These are phyloP conservation scores for Coprinopsis sp. DNA, from an alignment of 768 basidiomycete species.

Conservation along the genomic window DNA sequence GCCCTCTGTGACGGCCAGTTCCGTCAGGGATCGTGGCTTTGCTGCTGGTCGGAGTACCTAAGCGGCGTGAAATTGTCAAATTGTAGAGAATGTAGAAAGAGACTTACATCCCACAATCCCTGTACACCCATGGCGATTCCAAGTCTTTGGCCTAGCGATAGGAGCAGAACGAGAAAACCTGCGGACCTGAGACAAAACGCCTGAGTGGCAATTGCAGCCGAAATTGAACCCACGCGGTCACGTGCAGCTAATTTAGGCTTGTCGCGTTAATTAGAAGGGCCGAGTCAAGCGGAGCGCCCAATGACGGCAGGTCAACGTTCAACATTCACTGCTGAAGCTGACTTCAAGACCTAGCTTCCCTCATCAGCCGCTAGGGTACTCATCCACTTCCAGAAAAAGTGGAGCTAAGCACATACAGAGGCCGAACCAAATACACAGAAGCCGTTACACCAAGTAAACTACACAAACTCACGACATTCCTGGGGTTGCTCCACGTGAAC, in stretches of 20 bases:
- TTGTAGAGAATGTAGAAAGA: constrained; percentile 2
- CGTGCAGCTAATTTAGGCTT: neutral
- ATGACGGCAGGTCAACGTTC: no score
- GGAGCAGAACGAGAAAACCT: neutral
- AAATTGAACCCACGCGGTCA: constrained; percentile 7
- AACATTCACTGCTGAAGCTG: no score
- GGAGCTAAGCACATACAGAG: no score
- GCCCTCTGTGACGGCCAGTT: constrained; percentile 70
- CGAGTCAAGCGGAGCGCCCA: neutral
- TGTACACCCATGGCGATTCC: constrained; percentile 52
- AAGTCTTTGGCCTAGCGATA: constrained; percentile 13
- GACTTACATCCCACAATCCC: constrained; percentile 45
- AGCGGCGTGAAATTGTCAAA: neutral
- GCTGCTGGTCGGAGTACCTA: constrained; percentile 70
- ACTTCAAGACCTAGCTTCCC: no score
- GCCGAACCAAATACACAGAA: no score
- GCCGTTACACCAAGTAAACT: no score
- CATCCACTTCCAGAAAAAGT: no score
- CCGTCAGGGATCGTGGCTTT: constrained; percentile 67
- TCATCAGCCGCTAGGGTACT: no score
- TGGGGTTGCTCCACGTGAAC: no score
- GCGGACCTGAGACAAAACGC: neutral
- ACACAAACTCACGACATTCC: no score
- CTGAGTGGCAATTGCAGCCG: neutral
- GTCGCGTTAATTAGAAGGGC: neutral